A percentile compares a stretch with the other conserved stretches of the same genome.
These are phyloP conservation scores for Plasmodium gaboni DNA, from an alignment of 169 alveolate species.

Conservation along the genomic window DNA sequence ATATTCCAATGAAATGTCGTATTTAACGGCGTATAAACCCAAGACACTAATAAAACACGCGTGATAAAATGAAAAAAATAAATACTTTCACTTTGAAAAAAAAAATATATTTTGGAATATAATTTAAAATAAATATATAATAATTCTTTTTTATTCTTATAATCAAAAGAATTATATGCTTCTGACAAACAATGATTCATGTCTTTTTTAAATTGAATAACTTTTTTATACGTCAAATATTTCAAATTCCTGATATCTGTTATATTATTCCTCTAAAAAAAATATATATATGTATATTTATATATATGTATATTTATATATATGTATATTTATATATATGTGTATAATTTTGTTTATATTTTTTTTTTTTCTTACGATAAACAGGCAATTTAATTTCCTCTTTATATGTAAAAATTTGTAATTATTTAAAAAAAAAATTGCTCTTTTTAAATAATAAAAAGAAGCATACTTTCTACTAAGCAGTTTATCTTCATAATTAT, in stretches of 20 bases:
- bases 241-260: conserved; percentile 55
- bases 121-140: conserved; percentile 57
- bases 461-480: conserved; percentile 26
- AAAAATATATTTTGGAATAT: conserved; percentile 61
- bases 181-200: conserved; percentile 52
- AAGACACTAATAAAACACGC: conserved; percentile 55
- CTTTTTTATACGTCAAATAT: conserved; percentile 40
- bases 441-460: conserved; percentile 67
- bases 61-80: conserved; percentile 71
- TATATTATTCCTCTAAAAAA: conserved; percentile 47
- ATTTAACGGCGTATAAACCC: conserved; percentile 70
- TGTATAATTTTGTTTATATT: not conserved
- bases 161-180: conserved; percentile 64
- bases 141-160: conserved; percentile 70
- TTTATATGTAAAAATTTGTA: conserved; percentile 63
- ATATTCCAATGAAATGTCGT: not conserved
- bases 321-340: not conserved
- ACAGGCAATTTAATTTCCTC: conserved; percentile 39
- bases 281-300: not conserved
- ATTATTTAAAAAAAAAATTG: conserved; percentile 58
- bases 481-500: conserved; percentile 30
- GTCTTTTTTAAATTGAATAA: conserved; percentile 68
- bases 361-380: conserved; percentile 46
- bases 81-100: conserved; percentile 57
- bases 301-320: not conserved